Conservation (phyloP, 202 grass and related monocot species). For the Cymbopogon flexuosus region DNA sequence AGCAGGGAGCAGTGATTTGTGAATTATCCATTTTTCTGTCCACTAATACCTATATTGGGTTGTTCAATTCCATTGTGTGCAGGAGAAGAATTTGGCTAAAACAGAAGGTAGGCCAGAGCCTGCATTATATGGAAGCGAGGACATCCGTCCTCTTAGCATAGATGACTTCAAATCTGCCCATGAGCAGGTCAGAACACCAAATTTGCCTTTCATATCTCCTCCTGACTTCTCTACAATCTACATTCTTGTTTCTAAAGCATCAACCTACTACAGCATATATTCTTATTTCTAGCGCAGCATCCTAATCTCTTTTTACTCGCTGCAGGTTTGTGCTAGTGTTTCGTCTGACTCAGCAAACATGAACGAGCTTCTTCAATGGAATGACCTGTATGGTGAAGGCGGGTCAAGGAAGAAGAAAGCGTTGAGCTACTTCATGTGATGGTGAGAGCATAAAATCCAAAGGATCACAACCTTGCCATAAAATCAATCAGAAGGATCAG, state of each 20-base stretch:
- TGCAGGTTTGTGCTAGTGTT: constrained; percentile 89
- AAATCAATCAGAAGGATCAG: constrained; percentile 13
- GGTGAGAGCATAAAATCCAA: constrained; percentile 5
- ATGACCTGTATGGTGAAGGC: constrained; percentile 92
- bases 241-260: neutral
- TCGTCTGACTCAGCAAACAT: constrained; percentile 90
- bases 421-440: constrained; percentile 95
- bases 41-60: neutral
- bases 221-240: neutral
- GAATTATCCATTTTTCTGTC: neutral
- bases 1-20: neutral
- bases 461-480: constrained; percentile 19
- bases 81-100: constrained; percentile 69
- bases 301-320: neutral
- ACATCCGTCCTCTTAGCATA: constrained; percentile 80
- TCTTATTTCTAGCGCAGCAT: neutral
- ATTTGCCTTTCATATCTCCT: neutral
- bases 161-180: constrained; percentile 96
- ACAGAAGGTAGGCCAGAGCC: constrained; percentile 68
- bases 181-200: constrained; percentile 61
- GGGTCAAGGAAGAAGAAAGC: constrained; percentile 95
- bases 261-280: neutral
- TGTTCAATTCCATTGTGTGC: constrained; percentile 22
- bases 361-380: constrained; percentile 96
- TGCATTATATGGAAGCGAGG: constrained; percentile 66